Base-by-base conservation (phyloP, 169 alveolate species). In the Plasmodium chabaudi region DNA sequence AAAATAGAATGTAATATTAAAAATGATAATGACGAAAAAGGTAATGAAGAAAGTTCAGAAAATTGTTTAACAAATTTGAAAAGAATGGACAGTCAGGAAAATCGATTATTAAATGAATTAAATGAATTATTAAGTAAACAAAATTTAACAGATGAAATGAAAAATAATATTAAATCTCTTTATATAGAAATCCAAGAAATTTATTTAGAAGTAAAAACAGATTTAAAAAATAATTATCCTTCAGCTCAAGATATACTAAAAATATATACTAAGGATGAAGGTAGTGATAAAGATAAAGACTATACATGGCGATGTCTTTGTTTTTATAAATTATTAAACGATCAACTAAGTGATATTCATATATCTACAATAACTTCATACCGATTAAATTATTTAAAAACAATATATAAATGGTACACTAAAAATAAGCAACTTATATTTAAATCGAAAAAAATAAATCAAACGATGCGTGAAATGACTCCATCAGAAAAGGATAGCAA, bases 311-410 rank as follows among this genome's bases (percentile, higher is more conserved):
- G 27, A 49, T 12, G 46, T 15, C 49, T 75, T 5, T 75, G 88
- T 44, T 75, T 75, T 42, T 75, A 75, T 44, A 75, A 75, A 75
- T n/a, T 75, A 42, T 19, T 75, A 2, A 57, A 75, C 12, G 88
- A 75, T 15, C 63, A 75, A 69, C 47, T 75, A 46, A 75, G 51
- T 7, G 88, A 75, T 19, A 57, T 75, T 25, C 88, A 75, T 44
- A 75, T 75, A 49, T 75, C 77, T 57, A 75, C 88, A 5, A 75
- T 75, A 7, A 63, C 88, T 15, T 75, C 88, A 1, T 75, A 75
- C 34, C 51, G 88, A 55, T 25, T 63, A 46, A 9, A 64, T 25
- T 75, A 64, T 27, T 34, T 75, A 57, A 75, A 61, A 47, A 75
- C 88, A 1, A 75, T 75, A 19, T 75, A 75, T 49, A 42, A 17